Conservation (phyloP, 495 filamentous ascomycete genomes). For the Podospora didyma region DNA sequence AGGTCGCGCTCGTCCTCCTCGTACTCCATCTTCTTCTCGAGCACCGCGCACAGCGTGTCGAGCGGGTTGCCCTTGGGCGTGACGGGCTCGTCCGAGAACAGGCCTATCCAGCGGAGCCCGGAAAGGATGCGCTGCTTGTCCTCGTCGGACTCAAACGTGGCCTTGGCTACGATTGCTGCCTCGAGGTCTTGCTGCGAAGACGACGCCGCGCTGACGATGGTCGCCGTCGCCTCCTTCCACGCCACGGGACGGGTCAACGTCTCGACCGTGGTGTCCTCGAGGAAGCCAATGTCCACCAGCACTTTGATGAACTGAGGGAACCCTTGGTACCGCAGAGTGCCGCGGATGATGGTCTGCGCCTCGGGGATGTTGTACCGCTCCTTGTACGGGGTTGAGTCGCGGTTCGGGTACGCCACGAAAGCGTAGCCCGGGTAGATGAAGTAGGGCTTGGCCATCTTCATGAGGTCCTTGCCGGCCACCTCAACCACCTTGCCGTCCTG, state of each 20-base stretch:
- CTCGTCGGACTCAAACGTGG: conserved; percentile 63
- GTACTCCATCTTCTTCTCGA: conserved; percentile 91
- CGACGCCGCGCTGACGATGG: conserved; percentile 65
- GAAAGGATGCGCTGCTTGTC: conserved; percentile 72
- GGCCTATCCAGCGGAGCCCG: conserved; percentile 80
- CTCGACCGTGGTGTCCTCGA: conserved; percentile 59
- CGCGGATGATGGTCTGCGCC: conserved; percentile 64
- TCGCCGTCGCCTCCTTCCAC: conserved; percentile 79
- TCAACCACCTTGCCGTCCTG: conserved; percentile 70
- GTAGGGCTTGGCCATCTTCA: conserved; percentile 87
- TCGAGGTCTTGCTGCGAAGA: conserved; percentile 61
- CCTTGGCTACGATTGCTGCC: conserved; percentile 70
- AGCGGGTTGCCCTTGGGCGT: conserved; percentile 75
- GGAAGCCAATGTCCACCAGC: conserved; percentile 85
- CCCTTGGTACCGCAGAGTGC: conserved; percentile 78
- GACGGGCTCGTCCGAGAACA: conserved; percentile 75
- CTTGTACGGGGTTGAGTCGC: conserved; percentile 80
- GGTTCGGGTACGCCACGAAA: conserved; percentile 91
- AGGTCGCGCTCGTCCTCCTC: conserved; percentile 80
- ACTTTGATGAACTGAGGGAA: conserved; percentile 85
- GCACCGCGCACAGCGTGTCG: conserved; percentile 83
- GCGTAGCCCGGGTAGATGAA: conserved; percentile 82
- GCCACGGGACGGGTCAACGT: conserved; percentile 57
- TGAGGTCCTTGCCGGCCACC: conserved; percentile 59
- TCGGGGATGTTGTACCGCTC: conserved; percentile 92